Evolutionary conservation across 352 stramenopile genomes (phyloP), one percentile per base, ranked within the genome.

Genomic region (Phytopythium litorale): DNA sequence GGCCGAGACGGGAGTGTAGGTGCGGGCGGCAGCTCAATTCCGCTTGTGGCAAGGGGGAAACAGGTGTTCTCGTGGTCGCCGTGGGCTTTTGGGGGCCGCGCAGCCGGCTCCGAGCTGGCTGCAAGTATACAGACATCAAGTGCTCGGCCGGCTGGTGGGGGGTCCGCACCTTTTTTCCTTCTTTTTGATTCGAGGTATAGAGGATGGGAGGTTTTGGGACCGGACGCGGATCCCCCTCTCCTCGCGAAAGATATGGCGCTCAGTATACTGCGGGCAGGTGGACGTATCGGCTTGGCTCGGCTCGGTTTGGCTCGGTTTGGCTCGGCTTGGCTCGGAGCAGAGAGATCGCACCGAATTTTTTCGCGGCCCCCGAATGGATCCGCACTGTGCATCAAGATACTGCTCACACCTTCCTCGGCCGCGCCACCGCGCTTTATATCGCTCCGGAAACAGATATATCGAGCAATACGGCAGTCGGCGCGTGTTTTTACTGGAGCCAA

Each of bases 1-100:
- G 28, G 38, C 19, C 19, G 21, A 7, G 42, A 48, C 46, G n/a
- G 19, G 51, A 57, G 32, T 57, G 51, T 32, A 57, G 43, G 51
- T 43, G 51, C 32, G 51, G n/a, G 13, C 9, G 32, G 28, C 18
- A 32, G 51, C 30, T 43, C 51, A 30, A 45, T 45, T 57, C 51
- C 51, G 32, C 32, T 43, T 57, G 13, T 57, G 51, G 21, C 16
- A 56, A 23, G 32, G 18, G 50, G 28, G 5, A 19, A 40, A 25
- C 50, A 56, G 25, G 50, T 56, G 50, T 37, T 37, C 50, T 37
- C 18, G 11, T 40, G 49, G 13, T 11, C 21, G 5, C 4, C 23
- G 28, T 4, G 21, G 21, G 8, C 19, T n/a, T 25, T 33, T 4
- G 21, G 46, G 21, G 18, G 12, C 2, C n/a, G 45, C 28, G 28